Evolutionary conservation across 352 stramenopile genomes (phyloP).

Genomic region (Phytophthora palmivora): DNA sequence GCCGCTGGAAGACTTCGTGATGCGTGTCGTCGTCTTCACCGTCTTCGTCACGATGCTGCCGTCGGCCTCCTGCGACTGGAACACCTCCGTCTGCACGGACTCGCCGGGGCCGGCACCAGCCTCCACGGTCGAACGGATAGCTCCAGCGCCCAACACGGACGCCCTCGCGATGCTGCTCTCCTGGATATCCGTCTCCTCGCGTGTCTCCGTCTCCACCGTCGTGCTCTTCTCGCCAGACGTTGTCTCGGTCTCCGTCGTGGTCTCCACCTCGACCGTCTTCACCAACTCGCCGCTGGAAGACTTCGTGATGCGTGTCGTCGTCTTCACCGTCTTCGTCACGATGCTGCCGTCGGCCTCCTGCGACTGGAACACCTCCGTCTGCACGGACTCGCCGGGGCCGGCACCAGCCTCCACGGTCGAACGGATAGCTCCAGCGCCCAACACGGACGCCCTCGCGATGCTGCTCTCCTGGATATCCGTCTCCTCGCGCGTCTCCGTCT

Average conservation of each 20-base stretch:
- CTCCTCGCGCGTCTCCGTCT: conserved; percentile 12
- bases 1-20: too few species aligned
- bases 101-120: too few species aligned
- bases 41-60: too few species aligned
- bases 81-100: too few species aligned
- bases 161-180: too few species aligned
- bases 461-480: conserved; percentile 11
- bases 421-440: conserved; percentile 1
- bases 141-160: too few species aligned
- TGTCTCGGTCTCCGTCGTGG: conserved; percentile 18
- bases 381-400: conserved; percentile 12
- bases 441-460: conserved; percentile 5
- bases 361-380: conserved; percentile 16
- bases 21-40: too few species aligned
- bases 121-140: too few species aligned
- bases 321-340: conserved; percentile 20
- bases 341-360: conserved; percentile 18
- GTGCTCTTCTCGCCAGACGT: conserved; percentile 8
- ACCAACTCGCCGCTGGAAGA: conserved; percentile 14
- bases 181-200: too few species aligned
- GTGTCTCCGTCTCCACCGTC: conserved; percentile 12
- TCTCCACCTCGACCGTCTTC: conserved; percentile 19
- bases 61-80: too few species aligned
- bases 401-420: conserved; percentile 6
- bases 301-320: conserved; percentile 9